Base-by-base conservation (phyloP, 2,329 filamentous ascomycete species). In the Drechslerella coelobrocha region DNA sequence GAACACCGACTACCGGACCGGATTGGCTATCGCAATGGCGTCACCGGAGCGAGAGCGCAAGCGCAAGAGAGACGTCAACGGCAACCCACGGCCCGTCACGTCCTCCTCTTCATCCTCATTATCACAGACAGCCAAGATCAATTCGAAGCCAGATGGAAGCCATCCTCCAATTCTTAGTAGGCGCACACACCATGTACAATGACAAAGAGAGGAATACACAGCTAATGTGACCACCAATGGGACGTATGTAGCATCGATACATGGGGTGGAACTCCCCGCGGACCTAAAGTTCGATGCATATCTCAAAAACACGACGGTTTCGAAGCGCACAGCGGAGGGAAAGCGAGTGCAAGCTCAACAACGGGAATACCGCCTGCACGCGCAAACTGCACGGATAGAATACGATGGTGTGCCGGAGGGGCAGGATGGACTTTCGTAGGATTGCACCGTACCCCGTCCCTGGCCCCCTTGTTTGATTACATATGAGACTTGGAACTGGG, bases 401-500 rank as follows among this genome's bases (percentile, higher is more conserved):
- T 81, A 81, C 73, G 78, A 78, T 72, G 78, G 78, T 72, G 80
- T 81, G 74, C 78, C 80, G 61, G 77, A 79, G n/a, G 74, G 75
- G 76, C 72, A 78, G 75, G 73, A 74, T 76, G 75, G 17, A 77
- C 81, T 59, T 84, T 45, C 84, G 87, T 76, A 86, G 85, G n/a
- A n/a, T n/a, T n/a, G n/a, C n/a, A n/a, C n/a, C n/a, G 7, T 81
- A 81, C 2, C 80, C 80, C 48, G 84, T 88, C 77, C 81, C 79
- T 27, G 81, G 41, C 77, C 89, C 39, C 84, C 88, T 75, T 88
- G 87, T 74, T 86, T 82, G 4, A 85, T 81, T 26, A 82, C 83
- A 63, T 84, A 87, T 76, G 9, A 3, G 26, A 10, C 17, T 54
- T 6, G 5, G 17, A 8, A 21, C 17, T 34, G 83, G 85, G 53